phyloP scores from a whole-genome alignment of 495 filamentous ascomycete genomes.

The Chaetomium fimeti region DNA sequence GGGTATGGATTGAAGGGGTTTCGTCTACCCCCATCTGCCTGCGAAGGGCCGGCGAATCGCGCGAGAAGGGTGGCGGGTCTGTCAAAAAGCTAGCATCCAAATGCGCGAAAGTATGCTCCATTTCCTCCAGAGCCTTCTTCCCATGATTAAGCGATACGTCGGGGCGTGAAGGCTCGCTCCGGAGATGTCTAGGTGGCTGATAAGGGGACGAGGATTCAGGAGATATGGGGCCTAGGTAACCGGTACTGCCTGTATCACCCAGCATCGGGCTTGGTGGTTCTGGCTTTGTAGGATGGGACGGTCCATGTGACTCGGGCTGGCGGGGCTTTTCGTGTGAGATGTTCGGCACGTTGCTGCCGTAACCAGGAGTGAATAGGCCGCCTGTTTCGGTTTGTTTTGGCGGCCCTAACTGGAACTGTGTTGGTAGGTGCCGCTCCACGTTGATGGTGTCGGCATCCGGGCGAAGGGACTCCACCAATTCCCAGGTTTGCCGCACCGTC shows the following conservation, averaged over 20 bases:
- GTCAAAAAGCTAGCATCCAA: conserved; percentile 13
- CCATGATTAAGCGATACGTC: not conserved
- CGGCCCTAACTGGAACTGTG: conserved; percentile 34
- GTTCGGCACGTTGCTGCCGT: conserved; percentile 9
- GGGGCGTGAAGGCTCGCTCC: conserved; percentile 7
- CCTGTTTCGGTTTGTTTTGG: conserved; percentile 29
- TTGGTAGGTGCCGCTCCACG: conserved; percentile 38
- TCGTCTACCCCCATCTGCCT: not conserved
- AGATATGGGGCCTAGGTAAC: conserved; percentile 10
- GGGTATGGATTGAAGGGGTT: conserved; percentile 9
- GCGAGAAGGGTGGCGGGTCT: conserved; percentile 16
- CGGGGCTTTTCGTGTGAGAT: not conserved
- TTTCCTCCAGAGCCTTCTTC: not conserved
- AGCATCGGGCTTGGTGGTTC: conserved; percentile 1
- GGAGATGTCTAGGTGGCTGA: conserved; percentile 7
- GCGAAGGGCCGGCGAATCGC: conserved; percentile 16
- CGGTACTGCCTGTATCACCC: not conserved
- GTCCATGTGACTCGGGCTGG: not conserved
- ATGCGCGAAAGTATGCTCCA: not conserved
- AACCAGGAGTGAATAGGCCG: conserved; percentile 23
- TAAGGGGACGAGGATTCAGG: conserved; percentile 8
- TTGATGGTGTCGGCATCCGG: conserved; percentile 38
- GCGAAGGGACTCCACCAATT: conserved; percentile 36
- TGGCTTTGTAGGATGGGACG: not conserved
- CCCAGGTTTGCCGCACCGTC: conserved; percentile 34